Evolutionary conservation across 768 basidiomycete genomes (phyloP).

Genomic region (Mycena sanguinolenta): DNA sequence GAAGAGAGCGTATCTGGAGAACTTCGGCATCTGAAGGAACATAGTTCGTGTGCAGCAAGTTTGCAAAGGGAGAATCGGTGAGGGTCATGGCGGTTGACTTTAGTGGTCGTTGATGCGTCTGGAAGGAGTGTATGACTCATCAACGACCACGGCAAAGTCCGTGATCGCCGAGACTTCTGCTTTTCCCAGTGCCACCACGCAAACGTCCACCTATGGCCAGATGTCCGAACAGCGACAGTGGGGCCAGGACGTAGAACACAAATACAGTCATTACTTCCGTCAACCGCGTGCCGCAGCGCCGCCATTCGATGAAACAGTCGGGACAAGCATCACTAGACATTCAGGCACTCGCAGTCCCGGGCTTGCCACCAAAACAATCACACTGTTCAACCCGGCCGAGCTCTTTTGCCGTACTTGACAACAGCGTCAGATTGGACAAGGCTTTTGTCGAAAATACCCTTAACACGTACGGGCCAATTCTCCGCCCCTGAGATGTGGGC

Average conservation of each 20-base stretch:
- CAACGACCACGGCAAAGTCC: too few relatives aligned
- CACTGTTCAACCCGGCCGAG: neutral
- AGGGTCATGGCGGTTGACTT: neutral
- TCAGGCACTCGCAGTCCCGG: neutral
- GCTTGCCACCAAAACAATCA: neutral
- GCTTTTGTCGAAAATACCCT: constrained; percentile 3
- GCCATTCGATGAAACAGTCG: neutral
- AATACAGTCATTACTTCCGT: neutral
- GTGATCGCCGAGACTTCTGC: too few relatives aligned
- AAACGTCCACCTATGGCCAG: too few relatives aligned
- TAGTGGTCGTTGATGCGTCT: too few relatives aligned
- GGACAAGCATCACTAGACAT: neutral
- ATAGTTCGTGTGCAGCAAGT: neutral
- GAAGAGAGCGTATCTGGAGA: neutral
- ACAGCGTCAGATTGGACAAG: constrained; percentile 1
- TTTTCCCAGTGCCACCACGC: too few relatives aligned
- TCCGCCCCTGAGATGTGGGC: neutral
- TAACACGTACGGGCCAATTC: neutral
- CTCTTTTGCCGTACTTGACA: neutral
- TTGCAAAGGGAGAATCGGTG: neutral
- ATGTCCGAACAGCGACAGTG: too few relatives aligned
- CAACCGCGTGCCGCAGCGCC: neutral
- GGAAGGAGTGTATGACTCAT: too few relatives aligned
- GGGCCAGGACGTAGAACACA: too few relatives aligned
- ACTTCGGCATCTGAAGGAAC: neutral